Conservation (phyloP, 768 basidiomycete species). For the Termitomyces sp. region DNA sequence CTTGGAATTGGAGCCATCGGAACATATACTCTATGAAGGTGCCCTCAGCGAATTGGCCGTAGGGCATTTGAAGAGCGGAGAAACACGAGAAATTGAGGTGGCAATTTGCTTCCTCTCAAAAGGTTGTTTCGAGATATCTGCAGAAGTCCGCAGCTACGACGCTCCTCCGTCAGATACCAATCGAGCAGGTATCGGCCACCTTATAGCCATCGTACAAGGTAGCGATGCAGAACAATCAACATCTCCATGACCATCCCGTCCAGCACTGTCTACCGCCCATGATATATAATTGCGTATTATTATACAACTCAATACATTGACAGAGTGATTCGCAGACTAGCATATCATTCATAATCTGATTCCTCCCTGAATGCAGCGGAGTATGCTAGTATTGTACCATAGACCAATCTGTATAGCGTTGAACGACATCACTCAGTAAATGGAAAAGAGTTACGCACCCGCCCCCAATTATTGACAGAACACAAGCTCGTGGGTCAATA, state of each 20-base stretch:
- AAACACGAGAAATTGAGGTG: slow-evolving; percentile 43
- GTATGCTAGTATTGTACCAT: slow-evolving; percentile 88
- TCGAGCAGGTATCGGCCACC: slow-evolving; percentile 34
- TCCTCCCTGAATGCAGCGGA: slow-evolving; percentile 76
- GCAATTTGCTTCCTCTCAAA: slow-evolving; percentile 69
- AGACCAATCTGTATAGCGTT: slow-evolving; percentile 54
- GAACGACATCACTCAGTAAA: not conserved
- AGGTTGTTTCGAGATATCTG: slow-evolving; percentile 56
- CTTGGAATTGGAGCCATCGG: slow-evolving; percentile 48
- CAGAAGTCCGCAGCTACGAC: slow-evolving; percentile 33
- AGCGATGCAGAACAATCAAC: slow-evolving; percentile 7
- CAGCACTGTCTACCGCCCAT: not conserved
- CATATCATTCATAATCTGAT: slow-evolving; percentile 68
- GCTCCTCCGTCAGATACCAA: slow-evolving; percentile 11
- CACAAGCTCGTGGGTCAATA: slow-evolving; percentile 77
- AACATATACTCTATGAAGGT: slow-evolving; percentile 70
- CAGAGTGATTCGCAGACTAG: slow-evolving; percentile 7
- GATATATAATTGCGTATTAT: not conserved
- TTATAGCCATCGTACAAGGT: slow-evolving; percentile 30
- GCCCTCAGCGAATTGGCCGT: slow-evolving; percentile 53
- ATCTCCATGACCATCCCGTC: not conserved
- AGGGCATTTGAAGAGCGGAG: slow-evolving; percentile 54
- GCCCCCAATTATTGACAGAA: slow-evolving; percentile 94
- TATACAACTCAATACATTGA: slow-evolving; percentile 9
- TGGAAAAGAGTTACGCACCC: slow-evolving; percentile 43